phyloP scores from a whole-genome alignment of 768 basidiomycete species.

The Boletus rubescentipes region DNA sequence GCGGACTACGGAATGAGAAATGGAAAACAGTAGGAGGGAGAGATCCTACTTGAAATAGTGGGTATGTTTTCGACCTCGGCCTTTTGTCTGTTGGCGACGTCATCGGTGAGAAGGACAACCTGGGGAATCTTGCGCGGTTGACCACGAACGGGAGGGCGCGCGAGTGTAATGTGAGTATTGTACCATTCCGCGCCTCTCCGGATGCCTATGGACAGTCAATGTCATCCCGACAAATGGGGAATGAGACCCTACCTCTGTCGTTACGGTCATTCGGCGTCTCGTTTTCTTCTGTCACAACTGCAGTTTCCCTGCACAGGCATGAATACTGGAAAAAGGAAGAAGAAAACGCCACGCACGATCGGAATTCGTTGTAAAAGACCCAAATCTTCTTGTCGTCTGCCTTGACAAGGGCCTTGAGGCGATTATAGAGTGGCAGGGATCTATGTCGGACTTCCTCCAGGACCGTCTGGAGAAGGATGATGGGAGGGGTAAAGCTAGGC shows the following conservation, averaged over 20 bases:
- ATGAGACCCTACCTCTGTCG: constrained; percentile 65
- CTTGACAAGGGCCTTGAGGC: constrained; percentile 80
- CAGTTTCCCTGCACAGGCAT: constrained; percentile 63
- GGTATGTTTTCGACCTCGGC: constrained; percentile 65
- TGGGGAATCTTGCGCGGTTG: constrained; percentile 49
- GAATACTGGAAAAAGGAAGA: not conserved
- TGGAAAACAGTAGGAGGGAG: not conserved
- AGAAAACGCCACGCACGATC: constrained; percentile 53
- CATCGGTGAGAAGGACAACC: constrained; percentile 86
- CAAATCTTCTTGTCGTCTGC: constrained; percentile 84
- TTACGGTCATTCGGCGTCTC: constrained; percentile 94
- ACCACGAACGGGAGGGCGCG: constrained; percentile 51
- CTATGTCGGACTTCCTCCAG: constrained; percentile 96
- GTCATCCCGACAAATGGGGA: not conserved
- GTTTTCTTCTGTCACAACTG: constrained; percentile 68
- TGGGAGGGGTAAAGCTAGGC: constrained; percentile 66
- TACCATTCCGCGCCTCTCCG: constrained; percentile 90
- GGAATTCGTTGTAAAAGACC: constrained; percentile 86
- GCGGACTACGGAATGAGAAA: constrained; percentile 45
- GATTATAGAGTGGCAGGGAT: constrained; percentile 88
- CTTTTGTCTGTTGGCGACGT: constrained; percentile 77
- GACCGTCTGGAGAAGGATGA: constrained; percentile 93
- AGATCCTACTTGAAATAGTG: constrained; percentile 54
- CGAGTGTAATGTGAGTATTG: constrained; percentile 61
- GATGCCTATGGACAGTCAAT: constrained; percentile 63